Base-by-base conservation (phyloP, 1,139 yeast species). In the Blastobotrys aristatus region DNA sequence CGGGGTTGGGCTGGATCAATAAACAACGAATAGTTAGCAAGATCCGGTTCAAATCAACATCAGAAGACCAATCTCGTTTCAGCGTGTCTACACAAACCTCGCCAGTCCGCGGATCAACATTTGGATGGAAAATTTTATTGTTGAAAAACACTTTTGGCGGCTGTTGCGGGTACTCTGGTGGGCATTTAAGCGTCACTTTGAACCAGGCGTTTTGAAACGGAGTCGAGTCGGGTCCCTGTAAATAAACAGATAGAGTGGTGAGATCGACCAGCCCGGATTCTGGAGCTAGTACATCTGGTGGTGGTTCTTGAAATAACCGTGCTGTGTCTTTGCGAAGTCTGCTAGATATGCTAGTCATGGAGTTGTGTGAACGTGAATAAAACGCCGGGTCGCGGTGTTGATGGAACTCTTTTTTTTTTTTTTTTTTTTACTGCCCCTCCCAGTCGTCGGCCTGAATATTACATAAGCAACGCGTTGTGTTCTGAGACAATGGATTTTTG, bases 81-180 rank as follows among this genome's bases (percentile, higher is more conserved):
- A 84, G 67, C 11, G 88, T 82, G 62, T 86, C 94, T n/a, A 87
- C 72, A 64, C 96, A 87, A 3, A 85, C 83, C 55, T 82, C 89
- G 0, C 95, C 95, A 0, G 82, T 79, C n/a, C 63, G 56, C 43
- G 79, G 73, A 53, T 80, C 76, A 24, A 85, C 78, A 60, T 85
- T 85, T n/a, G 89, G 87, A 60, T 85, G 95, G 38, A 82, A 79
- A 53, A 84, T 80, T 16, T 76, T 75, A 20, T 70, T 60, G 14
- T 62, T 53, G 57, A 84, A 84, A 50, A 57, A 67, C 31, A 84
- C 76, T 29, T 57, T 59, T 1, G 95, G 95, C 1, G 95, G 89
- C 11, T 65, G 61, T 26, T 73, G 62, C 0, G 95, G 95, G 57
- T 86, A 86, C 29, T 68, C 71, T 1, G 57, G 35, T 1, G 81